Base-by-base conservation (phyloP, 2,329 filamentous ascomycete genomes). In the Daldinia eschscholtzii region DNA sequence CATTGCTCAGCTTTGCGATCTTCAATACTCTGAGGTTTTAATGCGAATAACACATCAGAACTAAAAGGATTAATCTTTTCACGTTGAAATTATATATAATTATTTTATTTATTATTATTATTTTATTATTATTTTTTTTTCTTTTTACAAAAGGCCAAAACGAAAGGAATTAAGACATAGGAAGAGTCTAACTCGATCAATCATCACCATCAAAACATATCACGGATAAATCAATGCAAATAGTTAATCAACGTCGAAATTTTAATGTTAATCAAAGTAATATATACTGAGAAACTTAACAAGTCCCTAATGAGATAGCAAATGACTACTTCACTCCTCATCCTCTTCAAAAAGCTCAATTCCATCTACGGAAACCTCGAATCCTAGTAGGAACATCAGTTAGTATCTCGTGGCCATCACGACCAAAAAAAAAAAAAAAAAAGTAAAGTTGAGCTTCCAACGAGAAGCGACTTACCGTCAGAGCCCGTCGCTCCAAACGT, bases 401-500 rank as follows among this genome's bases (percentile, higher is more conserved):
- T 61, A 71, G 68, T 37, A 35, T 6, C 33, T 9, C 6, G 20
- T 23, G 66, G 5, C 33, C 13, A 35, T 48, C 48, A 55, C 23
- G 20, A 41, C 1, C 6, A 6, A 33, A 33, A 33, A 33, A 33
- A 37, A 37, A 37, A 37, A 37, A 37, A 37, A 12, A 37, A 37
- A 37, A 37, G 35, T n/a, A n/a, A n/a, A n/a, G n/a, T n/a, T 10
- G 35, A n/a, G n/a, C 2, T 26, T 1, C 46, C 33, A 26, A 7
- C 39, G 10, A 50, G 7, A 30, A n/a, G 28, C 26, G 12, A 62
- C 74, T 42, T 74, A 78, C 76, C 74, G 56, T 72, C 63, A 9
- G 68, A 61, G 3, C 79, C 79, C n/a, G 67, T 69, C 6, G 76
- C 76, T 6, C 80, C 80, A 57, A 82, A 76, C 4, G 64, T 75